Conservation (phyloP, 2,329 filamentous ascomycete genomes). For the Colletotrichum plurivorum region DNA sequence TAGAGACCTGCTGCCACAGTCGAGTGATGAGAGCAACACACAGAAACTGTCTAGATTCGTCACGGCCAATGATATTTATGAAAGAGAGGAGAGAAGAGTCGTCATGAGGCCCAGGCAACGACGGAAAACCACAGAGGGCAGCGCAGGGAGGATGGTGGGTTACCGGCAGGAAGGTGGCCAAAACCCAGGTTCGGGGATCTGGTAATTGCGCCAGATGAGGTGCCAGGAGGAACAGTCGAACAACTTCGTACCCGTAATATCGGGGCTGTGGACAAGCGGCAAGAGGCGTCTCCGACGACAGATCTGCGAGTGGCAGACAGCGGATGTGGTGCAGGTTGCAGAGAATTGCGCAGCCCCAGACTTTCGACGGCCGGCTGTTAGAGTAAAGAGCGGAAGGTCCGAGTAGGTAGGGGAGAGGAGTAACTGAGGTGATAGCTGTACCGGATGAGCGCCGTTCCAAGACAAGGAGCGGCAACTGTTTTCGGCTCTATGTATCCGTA, state of each 20-base stretch:
- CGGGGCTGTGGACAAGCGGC: constrained; percentile 23
- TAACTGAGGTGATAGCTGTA: background rate
- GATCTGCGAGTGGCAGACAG: constrained; percentile 2
- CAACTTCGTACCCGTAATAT: background rate
- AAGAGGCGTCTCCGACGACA: constrained; percentile 6
- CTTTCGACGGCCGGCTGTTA: constrained; percentile 4
- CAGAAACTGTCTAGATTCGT: constrained; percentile 11
- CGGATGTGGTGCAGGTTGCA: background rate
- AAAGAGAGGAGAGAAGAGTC: constrained; percentile 13
- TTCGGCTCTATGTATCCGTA: constrained; percentile 11
- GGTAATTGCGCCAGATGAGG: constrained; percentile 5
- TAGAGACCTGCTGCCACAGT: constrained; percentile 17
- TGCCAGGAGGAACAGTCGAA: constrained; percentile 12
- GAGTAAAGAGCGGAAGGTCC: background rate
- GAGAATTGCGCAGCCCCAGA: constrained; percentile 1
- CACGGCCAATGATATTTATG: constrained; percentile 33
- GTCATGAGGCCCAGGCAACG: constrained; percentile 7
- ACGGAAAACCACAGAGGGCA: background rate
- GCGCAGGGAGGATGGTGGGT: constrained; percentile 25
- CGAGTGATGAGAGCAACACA: constrained; percentile 24
- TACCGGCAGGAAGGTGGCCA: constrained; percentile 32
- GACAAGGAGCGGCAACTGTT: constrained; percentile 17
- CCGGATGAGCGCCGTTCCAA: constrained; percentile 3
- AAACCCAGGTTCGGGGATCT: constrained; percentile 22
- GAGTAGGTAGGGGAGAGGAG: background rate